Evolutionary conservation across 2,329 filamentous ascomycete genomes (phyloP).

Genomic region (Bipolaris zeicola): DNA sequence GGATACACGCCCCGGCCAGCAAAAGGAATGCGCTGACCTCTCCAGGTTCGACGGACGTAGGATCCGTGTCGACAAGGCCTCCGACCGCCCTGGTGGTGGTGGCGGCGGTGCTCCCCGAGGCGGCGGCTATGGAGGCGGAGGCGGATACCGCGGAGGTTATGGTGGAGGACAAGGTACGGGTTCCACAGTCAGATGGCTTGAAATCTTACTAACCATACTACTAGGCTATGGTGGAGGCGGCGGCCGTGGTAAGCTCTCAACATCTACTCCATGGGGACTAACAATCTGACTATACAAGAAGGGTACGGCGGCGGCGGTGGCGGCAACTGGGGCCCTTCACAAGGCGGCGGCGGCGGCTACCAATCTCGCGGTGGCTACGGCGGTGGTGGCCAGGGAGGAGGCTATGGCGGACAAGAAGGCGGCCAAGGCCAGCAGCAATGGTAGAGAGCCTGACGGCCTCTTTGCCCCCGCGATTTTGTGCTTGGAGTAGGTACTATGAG

Average conservation of each 20-base stretch:
- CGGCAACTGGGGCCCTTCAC: constrained; percentile 28
- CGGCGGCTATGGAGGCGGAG: constrained; percentile 38
- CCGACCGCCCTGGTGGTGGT: constrained; percentile 70
- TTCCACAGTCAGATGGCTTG: neutral
- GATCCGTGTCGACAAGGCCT: constrained; percentile 95
- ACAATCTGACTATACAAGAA: constrained; percentile 12
- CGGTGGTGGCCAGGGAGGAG: constrained; percentile 31
- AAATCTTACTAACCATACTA: neutral
- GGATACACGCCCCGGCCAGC: neutral
- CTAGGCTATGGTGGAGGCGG: constrained; percentile 35
- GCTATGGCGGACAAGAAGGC: constrained; percentile 35
- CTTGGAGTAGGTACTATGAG: constrained; percentile 16
- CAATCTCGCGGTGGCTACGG: constrained; percentile 40
- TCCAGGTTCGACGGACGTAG: constrained; percentile 87
- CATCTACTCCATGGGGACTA: neutral
- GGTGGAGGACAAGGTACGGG: constrained; percentile 34
- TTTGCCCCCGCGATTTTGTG: constrained; percentile 18
- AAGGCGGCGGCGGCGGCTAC: constrained; percentile 40
- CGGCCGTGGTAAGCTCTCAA: constrained; percentile 39
- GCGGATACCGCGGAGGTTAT: constrained; percentile 32
- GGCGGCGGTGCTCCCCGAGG: constrained; percentile 55
- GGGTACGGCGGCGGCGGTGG: constrained; percentile 24
- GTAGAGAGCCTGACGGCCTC: constrained; percentile 28
- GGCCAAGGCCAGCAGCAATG: constrained; percentile 42
- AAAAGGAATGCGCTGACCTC: constrained; percentile 18